phyloP scores from a whole-genome alignment of 805 yeast genomes.

The Ogataea paraovalis region DNA sequence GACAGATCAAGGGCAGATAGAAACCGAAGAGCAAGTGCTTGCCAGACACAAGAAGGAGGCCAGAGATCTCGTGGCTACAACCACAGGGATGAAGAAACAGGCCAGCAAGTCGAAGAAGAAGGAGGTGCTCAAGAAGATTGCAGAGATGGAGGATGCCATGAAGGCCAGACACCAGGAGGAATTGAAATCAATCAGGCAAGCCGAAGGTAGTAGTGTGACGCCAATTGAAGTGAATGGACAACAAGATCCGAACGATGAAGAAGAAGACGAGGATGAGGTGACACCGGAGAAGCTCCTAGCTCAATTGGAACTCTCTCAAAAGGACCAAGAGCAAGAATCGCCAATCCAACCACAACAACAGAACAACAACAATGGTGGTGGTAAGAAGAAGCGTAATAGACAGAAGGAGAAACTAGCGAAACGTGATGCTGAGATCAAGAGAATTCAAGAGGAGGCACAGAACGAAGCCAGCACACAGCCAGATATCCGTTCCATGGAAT shows the following conservation, averaged over 20 bases:
- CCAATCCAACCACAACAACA: conserved; percentile 14
- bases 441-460: conserved; percentile 61
- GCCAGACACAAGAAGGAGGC: conserved; percentile 66
- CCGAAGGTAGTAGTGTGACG: neutral
- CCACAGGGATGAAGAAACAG: conserved; percentile 77
- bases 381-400: conserved; percentile 59
- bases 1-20: conserved; percentile 15
- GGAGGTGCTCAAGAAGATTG: conserved; percentile 56
- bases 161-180: conserved; percentile 54
- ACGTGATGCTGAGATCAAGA: conserved; percentile 65
- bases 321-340: conserved; percentile 20
- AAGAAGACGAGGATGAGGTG: conserved; percentile 39
- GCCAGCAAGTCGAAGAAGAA: conserved; percentile 77
- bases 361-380: neutral
- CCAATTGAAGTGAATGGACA: neutral
- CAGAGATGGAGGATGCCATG: conserved; percentile 53
- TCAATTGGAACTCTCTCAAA: conserved; percentile 43
- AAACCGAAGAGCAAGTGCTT: conserved; percentile 45
- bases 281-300: conserved; percentile 68
- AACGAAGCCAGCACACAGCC: conserved; percentile 64
- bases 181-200: conserved; percentile 25
- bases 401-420: conserved; percentile 80
- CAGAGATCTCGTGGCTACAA: conserved; percentile 59
- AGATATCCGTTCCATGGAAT: conserved; percentile 68
- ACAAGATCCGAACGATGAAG: conserved; percentile 14